Conservation (phyloP, 2,329 filamentous ascomycete species). For the Bisporella sp. region DNA sequence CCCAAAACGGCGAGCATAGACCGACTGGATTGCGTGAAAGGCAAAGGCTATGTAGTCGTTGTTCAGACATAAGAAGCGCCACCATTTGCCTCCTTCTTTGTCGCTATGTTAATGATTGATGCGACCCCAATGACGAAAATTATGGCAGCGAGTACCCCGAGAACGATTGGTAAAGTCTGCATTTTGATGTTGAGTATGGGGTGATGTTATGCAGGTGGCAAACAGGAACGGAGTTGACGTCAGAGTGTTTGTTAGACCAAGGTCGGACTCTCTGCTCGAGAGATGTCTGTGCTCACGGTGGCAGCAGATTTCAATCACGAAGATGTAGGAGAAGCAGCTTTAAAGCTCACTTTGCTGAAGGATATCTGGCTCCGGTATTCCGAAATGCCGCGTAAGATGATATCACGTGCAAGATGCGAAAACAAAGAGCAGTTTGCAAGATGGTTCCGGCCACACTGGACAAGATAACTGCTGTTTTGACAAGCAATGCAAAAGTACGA, state of each 20-base stretch:
- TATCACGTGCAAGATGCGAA: neutral
- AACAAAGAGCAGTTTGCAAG: neutral
- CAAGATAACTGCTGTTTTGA: neutral
- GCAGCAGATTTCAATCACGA: neutral
- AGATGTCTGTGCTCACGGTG: neutral
- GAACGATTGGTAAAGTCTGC: conserved; percentile 13
- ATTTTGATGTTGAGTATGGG: neutral
- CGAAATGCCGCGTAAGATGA: no score
- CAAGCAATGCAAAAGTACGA: neutral
- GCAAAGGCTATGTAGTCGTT: no score
- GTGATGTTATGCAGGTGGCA: no score
- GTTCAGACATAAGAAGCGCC: no score
- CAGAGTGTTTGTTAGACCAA: neutral
- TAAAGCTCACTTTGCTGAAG: no score
- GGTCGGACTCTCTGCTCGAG: neutral
- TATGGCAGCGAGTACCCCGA: conserved; percentile 4
- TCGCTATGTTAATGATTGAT: conserved; percentile 11
- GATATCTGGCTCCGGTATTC: no score
- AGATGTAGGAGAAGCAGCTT: no score
- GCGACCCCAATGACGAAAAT: conserved; percentile 13
- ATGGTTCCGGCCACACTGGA: neutral
- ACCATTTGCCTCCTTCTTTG: conserved; percentile 1
- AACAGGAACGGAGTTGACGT: neutral
- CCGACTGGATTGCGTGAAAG: no score
- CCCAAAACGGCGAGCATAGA: no score